Conservation (phyloP, 805 yeast genomes). For the Wickerhamomyces alni region DNA sequence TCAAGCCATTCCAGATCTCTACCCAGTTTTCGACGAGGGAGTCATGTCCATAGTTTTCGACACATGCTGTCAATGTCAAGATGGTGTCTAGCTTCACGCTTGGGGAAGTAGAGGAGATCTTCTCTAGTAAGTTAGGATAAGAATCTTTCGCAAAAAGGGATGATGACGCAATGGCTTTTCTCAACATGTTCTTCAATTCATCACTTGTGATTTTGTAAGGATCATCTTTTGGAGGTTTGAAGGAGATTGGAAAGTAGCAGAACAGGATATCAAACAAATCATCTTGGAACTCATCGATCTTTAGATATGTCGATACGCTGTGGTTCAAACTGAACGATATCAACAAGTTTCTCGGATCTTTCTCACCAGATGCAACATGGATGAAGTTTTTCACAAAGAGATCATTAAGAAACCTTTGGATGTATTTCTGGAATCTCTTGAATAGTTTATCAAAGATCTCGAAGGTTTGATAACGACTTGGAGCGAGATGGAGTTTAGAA, state of each 20-base stretch:
- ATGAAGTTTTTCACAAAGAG: conserved; percentile 51
- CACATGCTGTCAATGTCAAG: conserved; percentile 50
- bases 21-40: conserved; percentile 58
- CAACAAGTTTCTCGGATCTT: conserved; percentile 86
- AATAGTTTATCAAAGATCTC: conserved; percentile 36
- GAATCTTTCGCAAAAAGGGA: conserved; percentile 63
- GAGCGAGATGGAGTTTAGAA: conserved; percentile 54
- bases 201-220: conserved; percentile 76
- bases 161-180: conserved; percentile 58
- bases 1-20: conserved; percentile 80
- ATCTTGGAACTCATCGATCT: conserved; percentile 40
- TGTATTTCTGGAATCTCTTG: conserved; percentile 21
- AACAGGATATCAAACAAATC: conserved; percentile 83
- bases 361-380: conserved; percentile 77
- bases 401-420: conserved; percentile 25
- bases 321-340: conserved; percentile 56
- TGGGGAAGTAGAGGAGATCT: conserved; percentile 70
- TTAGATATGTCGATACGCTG: conserved; percentile 34
- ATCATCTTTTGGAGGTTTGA: conserved; percentile 86
- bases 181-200: conserved; percentile 58
- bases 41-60: conserved; percentile 42
- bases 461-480: conserved; percentile 56
- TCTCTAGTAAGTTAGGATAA: conserved; percentile 73
- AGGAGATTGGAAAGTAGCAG: conserved; percentile 95
- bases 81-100: conserved; percentile 70